A percentile compares a stretch with the other conserved stretches of the same genome.
phyloP scores from a whole-genome alignment of 257 asterid species.

The Linaria vulgaris region DNA sequence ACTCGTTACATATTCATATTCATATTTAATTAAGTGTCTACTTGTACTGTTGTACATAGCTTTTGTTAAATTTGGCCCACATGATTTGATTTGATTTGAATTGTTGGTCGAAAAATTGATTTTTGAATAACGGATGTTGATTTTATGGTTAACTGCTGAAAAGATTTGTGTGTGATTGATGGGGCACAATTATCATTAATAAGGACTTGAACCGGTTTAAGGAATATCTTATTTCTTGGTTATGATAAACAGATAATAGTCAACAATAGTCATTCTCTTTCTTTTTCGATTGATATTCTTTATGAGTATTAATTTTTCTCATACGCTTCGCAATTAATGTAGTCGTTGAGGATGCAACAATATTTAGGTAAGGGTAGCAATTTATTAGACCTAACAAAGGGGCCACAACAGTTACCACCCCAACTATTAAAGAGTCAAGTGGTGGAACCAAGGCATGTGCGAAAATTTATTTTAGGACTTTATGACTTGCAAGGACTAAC shows the following conservation, averaged over 20 bases:
- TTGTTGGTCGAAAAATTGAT: conserved; percentile 25
- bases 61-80: neutral
- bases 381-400: conserved; percentile 19
- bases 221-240: conserved; percentile 15
- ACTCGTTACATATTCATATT: neutral
- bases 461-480: conserved; percentile 21
- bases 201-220: conserved; percentile 9
- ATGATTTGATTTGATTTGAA: neutral
- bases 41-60: neutral
- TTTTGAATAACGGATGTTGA: conserved; percentile 19
- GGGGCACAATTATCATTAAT: no score
- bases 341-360: conserved; percentile 47
- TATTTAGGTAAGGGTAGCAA: conserved; percentile 13
- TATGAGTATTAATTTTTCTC: neutral
- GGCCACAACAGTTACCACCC: conserved; percentile 42
- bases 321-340: conserved; percentile 34
- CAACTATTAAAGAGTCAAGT: conserved; percentile 25
- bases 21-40: neutral
- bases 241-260: neutral
- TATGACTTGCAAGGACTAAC: conserved; percentile 15
- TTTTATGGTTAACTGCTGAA: conserved; percentile 26
- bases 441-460: conserved; percentile 27
- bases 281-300: neutral
- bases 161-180: no score
- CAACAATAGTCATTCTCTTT: neutral